Evolutionary conservation across 495 filamentous ascomycete species (phyloP).

Genomic region (Aspergillus heteromorphus): DNA sequence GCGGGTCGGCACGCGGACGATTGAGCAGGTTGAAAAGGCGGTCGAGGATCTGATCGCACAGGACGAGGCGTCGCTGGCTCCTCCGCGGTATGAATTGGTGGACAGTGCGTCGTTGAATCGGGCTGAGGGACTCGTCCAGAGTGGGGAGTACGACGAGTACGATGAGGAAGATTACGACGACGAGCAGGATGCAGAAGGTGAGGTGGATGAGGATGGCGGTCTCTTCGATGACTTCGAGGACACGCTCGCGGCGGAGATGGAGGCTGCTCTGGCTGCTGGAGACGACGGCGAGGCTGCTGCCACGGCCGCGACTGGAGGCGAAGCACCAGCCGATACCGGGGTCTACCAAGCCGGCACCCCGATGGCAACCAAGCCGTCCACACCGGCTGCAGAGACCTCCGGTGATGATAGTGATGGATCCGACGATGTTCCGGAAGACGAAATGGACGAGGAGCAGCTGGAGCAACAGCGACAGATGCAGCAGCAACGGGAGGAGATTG

Average conservation of each 20-base stretch:
- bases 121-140: conserved; percentile 39
- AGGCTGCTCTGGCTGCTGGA: conserved; percentile 47
- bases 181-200: conserved; percentile 53
- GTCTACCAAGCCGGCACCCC: conserved; percentile 31
- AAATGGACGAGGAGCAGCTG: conserved; percentile 51
- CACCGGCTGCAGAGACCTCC: conserved; percentile 39
- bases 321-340: conserved; percentile 12
- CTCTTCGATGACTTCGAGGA: conserved; percentile 58
- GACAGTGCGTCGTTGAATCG: conserved; percentile 54
- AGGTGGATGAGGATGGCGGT: conserved; percentile 42
- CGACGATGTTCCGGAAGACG: conserved; percentile 56
- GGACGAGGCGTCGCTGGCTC: conserved; percentile 55
- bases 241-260: conserved; percentile 49
- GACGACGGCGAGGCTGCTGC: conserved; percentile 39
- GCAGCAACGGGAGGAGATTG: conserved; percentile 46
- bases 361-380: conserved; percentile 30
- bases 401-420: conserved; percentile 48
- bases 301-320: conserved; percentile 9
- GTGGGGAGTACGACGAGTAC: conserved; percentile 41
- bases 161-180: conserved; percentile 48
- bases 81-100: conserved; percentile 56
- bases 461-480: conserved; percentile 44
- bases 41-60: conserved; percentile 70
- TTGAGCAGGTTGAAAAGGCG: conserved; percentile 79
- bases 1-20: conserved; percentile 72